Evolutionary conservation across 345 rosid species (phyloP).

Genomic region (Brassica cretica): DNA sequence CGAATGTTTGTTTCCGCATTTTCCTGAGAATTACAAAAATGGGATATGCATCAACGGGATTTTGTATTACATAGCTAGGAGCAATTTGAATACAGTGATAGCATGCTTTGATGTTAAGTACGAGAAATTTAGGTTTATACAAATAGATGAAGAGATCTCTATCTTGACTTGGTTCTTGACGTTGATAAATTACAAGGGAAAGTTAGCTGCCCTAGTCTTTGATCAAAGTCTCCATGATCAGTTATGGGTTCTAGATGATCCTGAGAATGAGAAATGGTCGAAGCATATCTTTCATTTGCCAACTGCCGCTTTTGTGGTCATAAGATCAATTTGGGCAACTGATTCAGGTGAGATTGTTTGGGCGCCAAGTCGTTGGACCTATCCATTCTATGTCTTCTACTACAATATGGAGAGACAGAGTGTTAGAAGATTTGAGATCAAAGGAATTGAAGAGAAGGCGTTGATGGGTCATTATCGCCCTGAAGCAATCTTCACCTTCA

Average conservation of each 20-base stretch:
- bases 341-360: constrained; percentile 10
- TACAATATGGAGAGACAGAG: constrained; percentile 1
- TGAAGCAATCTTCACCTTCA: background rate
- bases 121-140: background rate
- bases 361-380: background rate
- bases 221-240: too few species aligned
- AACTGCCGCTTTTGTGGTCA: fast-evolving
- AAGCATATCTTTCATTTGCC: background rate
- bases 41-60: constrained; percentile 7
- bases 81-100: background rate
- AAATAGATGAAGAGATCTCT: background rate
- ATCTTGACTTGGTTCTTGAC: background rate
- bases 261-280: background rate
- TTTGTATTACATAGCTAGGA: background rate
- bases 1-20: background rate
- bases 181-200: constrained; percentile 15
- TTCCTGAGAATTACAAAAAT: background rate
- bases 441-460: constrained; percentile 2
- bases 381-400: background rate
- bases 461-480: background rate
- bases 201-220: background rate
- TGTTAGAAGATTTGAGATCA: constrained; percentile 1
- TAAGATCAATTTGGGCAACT: background rate
- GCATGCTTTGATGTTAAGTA: background rate
- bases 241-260: constrained; percentile 2